Conservation (phyloP, 441 rosid species). For the Erysimum cheiri region DNA sequence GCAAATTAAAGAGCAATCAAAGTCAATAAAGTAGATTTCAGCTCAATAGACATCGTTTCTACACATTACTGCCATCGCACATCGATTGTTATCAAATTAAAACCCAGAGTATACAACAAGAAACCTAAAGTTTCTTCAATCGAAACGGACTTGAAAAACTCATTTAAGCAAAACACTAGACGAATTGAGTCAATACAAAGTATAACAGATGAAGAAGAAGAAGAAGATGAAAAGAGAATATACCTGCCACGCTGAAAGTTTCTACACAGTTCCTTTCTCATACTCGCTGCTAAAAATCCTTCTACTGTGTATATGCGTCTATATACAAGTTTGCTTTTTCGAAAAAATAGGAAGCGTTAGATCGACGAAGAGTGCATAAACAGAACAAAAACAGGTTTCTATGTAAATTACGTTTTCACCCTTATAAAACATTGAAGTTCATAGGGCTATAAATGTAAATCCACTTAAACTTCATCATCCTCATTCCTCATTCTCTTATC, state of each 20-base stretch:
- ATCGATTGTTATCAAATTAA: conserved; percentile 4
- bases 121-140: conserved; percentile 4
- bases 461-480: not conserved
- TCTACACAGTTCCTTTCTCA: conserved; percentile 66
- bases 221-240: conserved; percentile 1
- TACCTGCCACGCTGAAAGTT: conserved; percentile 88
- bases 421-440: not conserved
- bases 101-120: conserved; percentile 5
- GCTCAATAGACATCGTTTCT: not conserved
- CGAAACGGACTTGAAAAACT: not conserved
- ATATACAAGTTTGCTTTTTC: not conserved
- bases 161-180: conserved; percentile 1
- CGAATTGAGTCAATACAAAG: not conserved
- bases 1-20: conserved; percentile 7
- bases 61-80: not conserved
- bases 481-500: conserved; percentile 25
- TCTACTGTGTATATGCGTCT: not conserved
- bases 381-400: not conserved
- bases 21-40: not conserved
- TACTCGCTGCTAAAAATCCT: conserved; percentile 33
- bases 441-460: conserved; percentile 30
- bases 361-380: conserved; percentile 19
- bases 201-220: conserved; percentile 17
- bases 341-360: conserved; percentile 16
- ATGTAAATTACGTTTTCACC: not conserved